Percentiles rank a stretch among this genome's conserved stretches.
Evolutionary conservation across 495 filamentous ascomycete genomes (phyloP).

Genomic region (Podospora bellae-mahoneyi): DNA sequence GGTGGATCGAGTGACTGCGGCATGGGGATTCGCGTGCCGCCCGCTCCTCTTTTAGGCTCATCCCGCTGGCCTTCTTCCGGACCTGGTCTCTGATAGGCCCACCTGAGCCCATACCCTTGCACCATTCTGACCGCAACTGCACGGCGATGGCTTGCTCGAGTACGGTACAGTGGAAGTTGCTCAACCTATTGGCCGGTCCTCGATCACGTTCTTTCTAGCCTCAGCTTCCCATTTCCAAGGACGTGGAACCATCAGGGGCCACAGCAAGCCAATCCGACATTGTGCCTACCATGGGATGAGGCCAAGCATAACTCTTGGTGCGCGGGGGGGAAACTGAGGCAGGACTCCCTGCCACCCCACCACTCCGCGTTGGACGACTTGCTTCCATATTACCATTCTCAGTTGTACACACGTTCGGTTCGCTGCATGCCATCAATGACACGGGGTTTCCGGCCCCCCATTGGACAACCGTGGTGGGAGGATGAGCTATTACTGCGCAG

Average conservation of each 20-base stretch:
- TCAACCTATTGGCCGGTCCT: conserved; percentile 10
- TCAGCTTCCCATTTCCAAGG: neutral
- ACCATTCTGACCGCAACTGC: conserved; percentile 6
- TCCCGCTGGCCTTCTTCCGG: conserved; percentile 32
- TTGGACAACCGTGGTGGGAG: neutral
- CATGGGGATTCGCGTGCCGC: conserved; percentile 26
- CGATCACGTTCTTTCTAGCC: neutral
- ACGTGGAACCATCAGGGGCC: neutral
- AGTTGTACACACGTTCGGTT: neutral
- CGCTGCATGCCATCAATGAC: neutral
- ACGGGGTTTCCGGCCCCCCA: neutral
- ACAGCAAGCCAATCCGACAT: neutral
- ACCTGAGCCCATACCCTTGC: conserved; percentile 19
- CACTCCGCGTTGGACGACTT: neutral
- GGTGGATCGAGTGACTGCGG: conserved; percentile 23
- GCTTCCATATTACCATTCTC: neutral
- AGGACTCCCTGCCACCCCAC: neutral
- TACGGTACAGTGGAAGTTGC: conserved; percentile 12
- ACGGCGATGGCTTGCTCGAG: neutral
- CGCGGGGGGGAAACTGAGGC: neutral
- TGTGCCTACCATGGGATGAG: neutral
- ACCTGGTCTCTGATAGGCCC: conserved; percentile 17
- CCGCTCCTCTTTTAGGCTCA: conserved; percentile 32
- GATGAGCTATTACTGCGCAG: conserved; percentile 1
- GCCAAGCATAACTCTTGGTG: neutral